Base-by-base conservation (phyloP, 305 asterid genomes). In the Solanum chacoense region DNA sequence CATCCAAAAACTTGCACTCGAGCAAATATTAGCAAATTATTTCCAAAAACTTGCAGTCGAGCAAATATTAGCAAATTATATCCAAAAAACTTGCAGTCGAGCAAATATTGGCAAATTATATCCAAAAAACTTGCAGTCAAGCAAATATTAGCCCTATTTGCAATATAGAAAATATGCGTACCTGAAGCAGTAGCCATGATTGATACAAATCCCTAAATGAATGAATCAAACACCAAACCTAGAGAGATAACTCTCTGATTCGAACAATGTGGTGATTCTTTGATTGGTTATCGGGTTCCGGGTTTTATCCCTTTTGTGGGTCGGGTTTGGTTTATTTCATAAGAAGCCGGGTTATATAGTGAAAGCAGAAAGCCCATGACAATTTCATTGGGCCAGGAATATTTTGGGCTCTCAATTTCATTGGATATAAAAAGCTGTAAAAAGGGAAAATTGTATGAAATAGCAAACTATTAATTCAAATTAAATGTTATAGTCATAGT, bases 181-280 rank as follows among this genome's bases (percentile, higher is more conserved):
- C 87, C 74, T 84, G 87, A 84, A 84, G 87, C 87, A 84, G 87
- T 84, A 84, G 87, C 87, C 87, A 84, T 84, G 45, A 84, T 55
- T 84, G 20, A 81, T 16, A 13, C 29, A 45, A 81, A 45, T 80
- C 37, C 8, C 36, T 79, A 79, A 79, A 26, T 13, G 36, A 45
- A 69, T 28, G 12, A 50, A 83, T 31, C 86, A 9, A 83, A 81
- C 9, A 29, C 38, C 86, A 18, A 81, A 32, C 87, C n/a, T 55
- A 32, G n/a, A 84, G 4, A 55, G 31, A 20, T 1, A n/a, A 36
- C 12, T 22, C 18, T 36, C 22, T 28, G 42, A 77, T 31, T 83
- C 87, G 26, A 83, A 26, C 42, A 11, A 50, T 83, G 26, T 3
- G 38, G 22, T 31, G 45, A 55, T 84, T 29, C 14, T 83, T 10